These are phyloP conservation scores for Oryza meyeriana DNA, from an alignment of 176 grass and related monocot genomes.

Conservation along the genomic window DNA sequence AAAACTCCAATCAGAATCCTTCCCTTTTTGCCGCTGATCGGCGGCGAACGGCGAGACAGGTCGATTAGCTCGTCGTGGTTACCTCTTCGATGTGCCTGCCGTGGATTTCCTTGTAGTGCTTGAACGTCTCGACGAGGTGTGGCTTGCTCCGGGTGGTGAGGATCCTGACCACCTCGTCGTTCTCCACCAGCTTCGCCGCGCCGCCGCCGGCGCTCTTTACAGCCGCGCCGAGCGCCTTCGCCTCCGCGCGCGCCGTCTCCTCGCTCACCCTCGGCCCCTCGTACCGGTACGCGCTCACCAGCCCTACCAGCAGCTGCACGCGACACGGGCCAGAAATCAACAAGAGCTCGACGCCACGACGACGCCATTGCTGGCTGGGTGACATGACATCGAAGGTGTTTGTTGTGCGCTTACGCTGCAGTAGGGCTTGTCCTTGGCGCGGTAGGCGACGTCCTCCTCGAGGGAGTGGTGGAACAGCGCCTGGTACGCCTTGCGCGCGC, in stretches of 20 bases:
- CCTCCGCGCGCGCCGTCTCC: constrained; percentile 64
- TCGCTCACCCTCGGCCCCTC: constrained; percentile 59
- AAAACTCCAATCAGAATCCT: not conserved
- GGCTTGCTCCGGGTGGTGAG: constrained; percentile 83
- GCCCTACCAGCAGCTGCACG: constrained; percentile 68
- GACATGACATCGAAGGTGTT: not conserved
- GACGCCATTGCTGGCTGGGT: not conserved
- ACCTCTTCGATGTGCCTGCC: constrained; percentile 55
- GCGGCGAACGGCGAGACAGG: no score
- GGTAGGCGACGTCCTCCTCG: constrained; percentile 89
- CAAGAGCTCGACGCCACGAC: not conserved
- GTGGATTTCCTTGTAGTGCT: constrained; percentile 64
- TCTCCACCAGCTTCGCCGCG: constrained; percentile 43
- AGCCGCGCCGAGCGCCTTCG: constrained; percentile 53
- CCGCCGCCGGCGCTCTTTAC: constrained; percentile 41
- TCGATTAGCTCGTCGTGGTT: not conserved
- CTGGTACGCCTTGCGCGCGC: constrained; percentile 73
- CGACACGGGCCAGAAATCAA: not conserved
- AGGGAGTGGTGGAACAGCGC: constrained; percentile 84
- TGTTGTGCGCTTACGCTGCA: constrained; percentile 35
- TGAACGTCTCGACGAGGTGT: constrained; percentile 65
- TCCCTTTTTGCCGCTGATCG: no score
- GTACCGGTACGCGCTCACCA: constrained; percentile 88
- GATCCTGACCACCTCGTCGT: constrained; percentile 68
- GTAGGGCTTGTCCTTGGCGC: constrained; percentile 59